These are phyloP conservation scores for Celoporthe dispersa DNA, from an alignment of 2,329 filamentous ascomycete species.

Conservation along the genomic window DNA sequence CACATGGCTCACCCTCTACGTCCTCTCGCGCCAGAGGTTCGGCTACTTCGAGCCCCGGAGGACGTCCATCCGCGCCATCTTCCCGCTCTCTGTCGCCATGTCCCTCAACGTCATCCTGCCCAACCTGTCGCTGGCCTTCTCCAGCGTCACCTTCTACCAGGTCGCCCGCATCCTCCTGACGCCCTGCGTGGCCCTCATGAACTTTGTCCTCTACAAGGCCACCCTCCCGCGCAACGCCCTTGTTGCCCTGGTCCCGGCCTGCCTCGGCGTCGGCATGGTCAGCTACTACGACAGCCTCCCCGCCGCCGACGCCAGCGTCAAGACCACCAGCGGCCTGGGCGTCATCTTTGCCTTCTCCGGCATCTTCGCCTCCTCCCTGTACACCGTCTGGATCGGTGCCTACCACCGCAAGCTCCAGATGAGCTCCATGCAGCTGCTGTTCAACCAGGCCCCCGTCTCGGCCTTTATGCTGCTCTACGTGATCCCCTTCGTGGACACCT, in stretches of 20 bases:
- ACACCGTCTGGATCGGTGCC: conserved; percentile 70
- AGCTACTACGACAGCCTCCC: conserved; percentile 71
- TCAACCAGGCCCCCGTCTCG: conserved; percentile 69
- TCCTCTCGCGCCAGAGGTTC: conserved; percentile 62
- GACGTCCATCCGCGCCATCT: conserved; percentile 58
- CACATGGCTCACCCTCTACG: conserved; percentile 66
- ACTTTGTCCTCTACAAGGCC: conserved; percentile 63
- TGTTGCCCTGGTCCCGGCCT: conserved; percentile 62
- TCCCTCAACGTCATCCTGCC: conserved; percentile 71
- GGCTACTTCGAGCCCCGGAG: conserved; percentile 63
- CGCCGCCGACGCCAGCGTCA: conserved; percentile 49
- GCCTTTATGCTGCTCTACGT: conserved; percentile 66
- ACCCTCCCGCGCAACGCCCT: conserved; percentile 59
- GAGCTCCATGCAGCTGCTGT: conserved; percentile 70
- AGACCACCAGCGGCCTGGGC: conserved; percentile 62
- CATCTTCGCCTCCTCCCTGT: conserved; percentile 68
- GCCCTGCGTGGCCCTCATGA: conserved; percentile 67
- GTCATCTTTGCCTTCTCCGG: conserved; percentile 67
- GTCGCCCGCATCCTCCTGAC: conserved; percentile 70
- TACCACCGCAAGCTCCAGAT: conserved; percentile 69
- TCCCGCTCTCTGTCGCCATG: conserved; percentile 70
- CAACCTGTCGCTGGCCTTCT: conserved; percentile 70
- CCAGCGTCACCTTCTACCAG: conserved; percentile 72
- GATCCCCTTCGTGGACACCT: conserved; percentile 68
- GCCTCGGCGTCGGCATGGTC: conserved; percentile 66